Conservation (phyloP, 2,329 filamentous ascomycete species). For the Colletotrichum australisinense region DNA sequence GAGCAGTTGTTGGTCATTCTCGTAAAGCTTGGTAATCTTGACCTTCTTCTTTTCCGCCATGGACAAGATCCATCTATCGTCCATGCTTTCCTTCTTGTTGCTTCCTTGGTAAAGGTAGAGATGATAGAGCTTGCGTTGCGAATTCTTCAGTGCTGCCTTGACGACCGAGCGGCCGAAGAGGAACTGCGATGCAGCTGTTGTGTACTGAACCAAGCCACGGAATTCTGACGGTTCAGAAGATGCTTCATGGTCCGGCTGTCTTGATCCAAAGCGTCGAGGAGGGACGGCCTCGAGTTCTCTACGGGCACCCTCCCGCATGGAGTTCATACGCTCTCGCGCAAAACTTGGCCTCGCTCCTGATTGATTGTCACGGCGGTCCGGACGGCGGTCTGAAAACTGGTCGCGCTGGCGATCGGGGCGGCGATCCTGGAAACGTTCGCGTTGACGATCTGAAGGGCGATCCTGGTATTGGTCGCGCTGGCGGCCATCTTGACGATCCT, state of each 20-base stretch:
- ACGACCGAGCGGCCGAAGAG: constrained; percentile 88
- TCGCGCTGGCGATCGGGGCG: neutral
- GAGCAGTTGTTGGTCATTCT: constrained; percentile 74
- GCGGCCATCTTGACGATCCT: neutral
- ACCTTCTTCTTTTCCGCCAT: constrained; percentile 64
- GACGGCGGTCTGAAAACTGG: neutral
- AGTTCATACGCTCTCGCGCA: neutral
- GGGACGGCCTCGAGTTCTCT: constrained; percentile 4
- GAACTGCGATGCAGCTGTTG: constrained; percentile 90
- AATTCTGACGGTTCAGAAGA: constrained; percentile 5
- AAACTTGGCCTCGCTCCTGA: neutral
- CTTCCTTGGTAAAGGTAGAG: constrained; percentile 79
- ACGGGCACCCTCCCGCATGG: constrained; percentile 10
- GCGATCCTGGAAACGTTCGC: neutral
- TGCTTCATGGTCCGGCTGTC: neutral
- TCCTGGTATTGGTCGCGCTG: neutral
- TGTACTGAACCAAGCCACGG: constrained; percentile 60
- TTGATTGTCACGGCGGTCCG: neutral
- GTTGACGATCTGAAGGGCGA: neutral
- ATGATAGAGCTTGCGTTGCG: constrained; percentile 81
- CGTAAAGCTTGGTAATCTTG: constrained; percentile 66
- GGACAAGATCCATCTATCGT: constrained; percentile 56
- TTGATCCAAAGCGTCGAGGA: neutral
- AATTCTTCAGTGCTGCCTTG: constrained; percentile 76
- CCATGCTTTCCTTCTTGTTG: constrained; percentile 61